Conservation (phyloP, 805 yeast genomes). For the Candida maesae region DNA sequence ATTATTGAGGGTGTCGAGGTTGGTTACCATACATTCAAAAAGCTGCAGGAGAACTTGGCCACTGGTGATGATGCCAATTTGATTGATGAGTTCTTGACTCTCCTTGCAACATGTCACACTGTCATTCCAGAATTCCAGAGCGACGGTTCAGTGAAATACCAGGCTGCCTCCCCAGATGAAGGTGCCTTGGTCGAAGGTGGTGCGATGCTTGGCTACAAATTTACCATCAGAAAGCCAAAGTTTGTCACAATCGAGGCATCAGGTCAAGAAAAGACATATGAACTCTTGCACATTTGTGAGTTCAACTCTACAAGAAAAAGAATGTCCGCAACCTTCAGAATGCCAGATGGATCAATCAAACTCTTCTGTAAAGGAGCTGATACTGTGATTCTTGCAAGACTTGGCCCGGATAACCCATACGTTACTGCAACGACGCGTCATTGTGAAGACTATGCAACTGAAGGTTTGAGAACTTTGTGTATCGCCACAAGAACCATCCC, state of each 20-base stretch:
- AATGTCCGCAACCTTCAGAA: constrained; percentile 92
- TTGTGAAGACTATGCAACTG: constrained; percentile 93
- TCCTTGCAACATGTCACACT: constrained; percentile 92
- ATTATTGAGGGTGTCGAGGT: constrained; percentile 75
- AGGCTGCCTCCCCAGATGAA: constrained; percentile 99
- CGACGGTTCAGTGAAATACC: constrained; percentile 74
- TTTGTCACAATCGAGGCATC: constrained; percentile 62
- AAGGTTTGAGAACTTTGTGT: constrained; percentile 93
- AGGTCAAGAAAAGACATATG: constrained; percentile 54
- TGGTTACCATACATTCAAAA: constrained; percentile 72
- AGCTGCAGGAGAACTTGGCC: constrained; percentile 47
- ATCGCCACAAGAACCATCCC: constrained; percentile 80
- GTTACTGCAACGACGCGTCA: constrained; percentile 80
- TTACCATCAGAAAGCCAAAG: constrained; percentile 81
- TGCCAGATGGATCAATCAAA: constrained; percentile 90
- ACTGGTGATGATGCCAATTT: constrained; percentile 42
- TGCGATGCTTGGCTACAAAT: constrained; percentile 79
- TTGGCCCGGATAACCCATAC: constrained; percentile 69
- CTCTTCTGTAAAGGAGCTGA: constrained; percentile 97
- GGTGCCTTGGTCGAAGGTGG: constrained; percentile 99
- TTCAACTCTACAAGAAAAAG: constrained; percentile 96
- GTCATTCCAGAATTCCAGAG: constrained; percentile 86
- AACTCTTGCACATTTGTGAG: constrained; percentile 87
- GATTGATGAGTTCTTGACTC: constrained; percentile 74
- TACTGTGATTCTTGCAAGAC: constrained; percentile 86